Evolutionary conservation across 139 green algal genomes (phyloP), one percentile per base, ranked within the genome.

Genomic region (Zygnema circumcarinatum): DNA sequence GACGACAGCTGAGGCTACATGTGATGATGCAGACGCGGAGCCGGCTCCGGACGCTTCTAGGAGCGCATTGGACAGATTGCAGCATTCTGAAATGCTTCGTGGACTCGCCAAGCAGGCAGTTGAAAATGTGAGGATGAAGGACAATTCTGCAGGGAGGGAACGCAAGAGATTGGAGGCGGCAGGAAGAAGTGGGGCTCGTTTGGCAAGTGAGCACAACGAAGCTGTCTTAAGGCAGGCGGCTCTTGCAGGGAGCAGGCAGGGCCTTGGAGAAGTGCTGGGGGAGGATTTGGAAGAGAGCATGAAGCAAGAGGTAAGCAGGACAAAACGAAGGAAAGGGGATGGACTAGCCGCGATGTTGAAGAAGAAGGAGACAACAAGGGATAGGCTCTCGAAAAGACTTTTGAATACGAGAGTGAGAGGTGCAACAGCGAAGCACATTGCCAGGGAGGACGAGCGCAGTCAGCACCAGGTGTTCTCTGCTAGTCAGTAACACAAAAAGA

Each of bases 161-260:
- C 81, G 69, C 38, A 35, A 40, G 72, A 69, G 72, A 36, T 16
- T 20, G 67, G 72, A 32, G 81, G 3, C 11, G 35, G 11, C 22
- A 2, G 7, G 2, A 74, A 2, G 69, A 20, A n/a, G 7, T 33
- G 52, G 52, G 11, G 62, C 67, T 74, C 2, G 72, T 35, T 38
- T 39, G 3, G 81, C n/a, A n/a, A 87, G 72, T 2, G 69, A 39
- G 81, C 83, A 89, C 73, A 89, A 89, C 22, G 83, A 73, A 35
- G 83, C 83, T 20, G 39, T 89, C 1, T 76, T 89, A 54, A n/a
- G 76, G 21, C 53, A 38, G 21, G 76, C 76, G 22, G 83, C 29
- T 1, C 25, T 89, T 31, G n/a, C 29, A 47, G 83, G 76, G 2
- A 88, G 1, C 2, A 39, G 29, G 21, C 74, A 84, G 42, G 76